Evolutionary conservation across 2,329 filamentous ascomycete species (phyloP).

Genomic region (Colletotrichum sp.): DNA sequence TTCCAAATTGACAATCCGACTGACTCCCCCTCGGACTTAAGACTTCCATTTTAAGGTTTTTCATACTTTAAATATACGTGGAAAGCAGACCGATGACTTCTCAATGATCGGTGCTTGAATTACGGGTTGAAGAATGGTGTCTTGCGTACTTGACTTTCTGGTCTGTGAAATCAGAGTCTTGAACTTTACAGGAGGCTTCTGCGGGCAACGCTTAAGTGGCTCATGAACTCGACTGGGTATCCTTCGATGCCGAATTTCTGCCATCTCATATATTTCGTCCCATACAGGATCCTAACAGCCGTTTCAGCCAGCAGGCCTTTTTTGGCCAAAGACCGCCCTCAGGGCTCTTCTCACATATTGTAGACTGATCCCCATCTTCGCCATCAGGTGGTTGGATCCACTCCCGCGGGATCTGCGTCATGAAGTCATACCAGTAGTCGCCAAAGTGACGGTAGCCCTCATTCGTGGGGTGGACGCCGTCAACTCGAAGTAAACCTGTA

Average conservation of each 20-base stretch:
- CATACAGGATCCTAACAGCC: neutral
- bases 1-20: too few relatives aligned
- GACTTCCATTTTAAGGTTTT: too few relatives aligned
- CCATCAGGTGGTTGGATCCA: conserved; percentile 37
- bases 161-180: neutral
- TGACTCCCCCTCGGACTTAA: too few relatives aligned
- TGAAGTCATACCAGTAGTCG: conserved; percentile 40
- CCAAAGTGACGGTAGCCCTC: conserved; percentile 36
- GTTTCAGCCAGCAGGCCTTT: neutral
- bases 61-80: too few relatives aligned
- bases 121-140: neutral
- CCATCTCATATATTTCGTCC: neutral
- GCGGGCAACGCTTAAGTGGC: neutral
- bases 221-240: neutral
- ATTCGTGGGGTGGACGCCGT: conserved; percentile 36
- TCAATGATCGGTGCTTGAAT: neutral
- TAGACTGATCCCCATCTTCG: neutral
- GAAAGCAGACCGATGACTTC: too few relatives aligned
- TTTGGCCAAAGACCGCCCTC: too few relatives aligned
- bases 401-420: conserved; percentile 35
- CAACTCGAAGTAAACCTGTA: conserved; percentile 22
- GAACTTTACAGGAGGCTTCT: neutral
- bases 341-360: too few relatives aligned
- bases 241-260: neutral
- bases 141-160: neutral